Conservation (phyloP, 2,329 filamentous ascomycete species). For the Neophaeococcomyces aloes region DNA sequence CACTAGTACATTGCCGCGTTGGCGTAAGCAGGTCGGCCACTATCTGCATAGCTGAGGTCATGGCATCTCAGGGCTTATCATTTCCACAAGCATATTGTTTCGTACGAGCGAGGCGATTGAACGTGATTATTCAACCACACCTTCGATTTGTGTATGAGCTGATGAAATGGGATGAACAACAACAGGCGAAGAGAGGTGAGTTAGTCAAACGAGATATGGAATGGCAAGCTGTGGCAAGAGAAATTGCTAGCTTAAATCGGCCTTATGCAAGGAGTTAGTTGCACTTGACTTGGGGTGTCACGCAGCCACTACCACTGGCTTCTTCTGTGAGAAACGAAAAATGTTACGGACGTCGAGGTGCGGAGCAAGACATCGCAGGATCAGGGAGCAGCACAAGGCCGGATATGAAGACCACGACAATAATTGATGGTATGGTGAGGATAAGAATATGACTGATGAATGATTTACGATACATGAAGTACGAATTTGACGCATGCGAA, state of each 20-base stretch:
- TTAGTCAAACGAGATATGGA: conserved; percentile 67
- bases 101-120: conserved; percentile 79
- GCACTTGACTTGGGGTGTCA: not conserved
- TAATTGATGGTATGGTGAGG: conserved; percentile 2
- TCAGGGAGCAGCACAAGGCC: not conserved
- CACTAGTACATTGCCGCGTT: conserved; percentile 90
- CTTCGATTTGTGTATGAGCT: conserved; percentile 90
- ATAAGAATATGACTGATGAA: conserved; percentile 5
- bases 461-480: not conserved
- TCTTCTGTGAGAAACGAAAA: not conserved
- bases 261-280: conserved; percentile 54
- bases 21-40: conserved; percentile 92
- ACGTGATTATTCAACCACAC: conserved; percentile 97
- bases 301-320: not conserved
- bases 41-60: conserved; percentile 98
- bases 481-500: not conserved
- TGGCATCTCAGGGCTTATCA: conserved; percentile 68
- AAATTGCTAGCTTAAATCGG: conserved; percentile 91
- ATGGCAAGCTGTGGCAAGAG: conserved; percentile 77
- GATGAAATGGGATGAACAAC: conserved; percentile 84
- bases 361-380: not conserved
- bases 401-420: not conserved
- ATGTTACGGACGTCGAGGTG: not conserved
- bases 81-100: conserved; percentile 94
- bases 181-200: conserved; percentile 28